Conservation (phyloP, 2,329 filamentous ascomycete species). For the Venturia nashicola region DNA sequence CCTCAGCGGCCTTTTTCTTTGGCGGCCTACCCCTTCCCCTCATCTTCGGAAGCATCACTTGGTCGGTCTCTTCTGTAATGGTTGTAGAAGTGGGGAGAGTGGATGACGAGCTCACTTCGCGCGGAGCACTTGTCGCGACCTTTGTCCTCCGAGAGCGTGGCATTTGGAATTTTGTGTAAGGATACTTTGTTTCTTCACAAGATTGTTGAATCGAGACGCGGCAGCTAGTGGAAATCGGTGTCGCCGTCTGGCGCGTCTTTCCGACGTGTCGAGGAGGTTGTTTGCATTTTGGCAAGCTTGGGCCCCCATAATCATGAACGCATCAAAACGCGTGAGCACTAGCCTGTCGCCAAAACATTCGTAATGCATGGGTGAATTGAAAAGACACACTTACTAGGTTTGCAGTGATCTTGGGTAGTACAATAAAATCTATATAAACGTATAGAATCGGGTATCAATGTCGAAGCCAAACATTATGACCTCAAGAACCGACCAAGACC, state of each 20-base stretch:
- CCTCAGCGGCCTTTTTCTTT: background rate
- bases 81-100: background rate
- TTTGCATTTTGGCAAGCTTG: background rate
- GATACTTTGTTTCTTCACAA: background rate
- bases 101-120: background rate
- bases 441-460: background rate
- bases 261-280: too few relatives aligned
- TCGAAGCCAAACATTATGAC: background rate
- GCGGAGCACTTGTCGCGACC: conserved; percentile 2
- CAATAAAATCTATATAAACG: background rate
- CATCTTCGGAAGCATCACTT: background rate
- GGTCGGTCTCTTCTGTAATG: background rate
- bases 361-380: too few relatives aligned
- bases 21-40: background rate
- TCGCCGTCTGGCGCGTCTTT: background rate
- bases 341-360: too few relatives aligned
- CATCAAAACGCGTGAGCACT: background rate
- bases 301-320: background rate
- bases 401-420: background rate
- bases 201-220: background rate
- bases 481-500: background rate
- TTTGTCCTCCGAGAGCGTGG: conserved; percentile 25
- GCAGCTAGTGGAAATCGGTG: background rate
- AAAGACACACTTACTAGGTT: too few relatives aligned
- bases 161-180: conserved; percentile 14